Evolutionary conservation across 345 rosid genomes (phyloP), one percentile per base, ranked within the genome.

Genomic region (Aurinia saxatilis): DNA sequence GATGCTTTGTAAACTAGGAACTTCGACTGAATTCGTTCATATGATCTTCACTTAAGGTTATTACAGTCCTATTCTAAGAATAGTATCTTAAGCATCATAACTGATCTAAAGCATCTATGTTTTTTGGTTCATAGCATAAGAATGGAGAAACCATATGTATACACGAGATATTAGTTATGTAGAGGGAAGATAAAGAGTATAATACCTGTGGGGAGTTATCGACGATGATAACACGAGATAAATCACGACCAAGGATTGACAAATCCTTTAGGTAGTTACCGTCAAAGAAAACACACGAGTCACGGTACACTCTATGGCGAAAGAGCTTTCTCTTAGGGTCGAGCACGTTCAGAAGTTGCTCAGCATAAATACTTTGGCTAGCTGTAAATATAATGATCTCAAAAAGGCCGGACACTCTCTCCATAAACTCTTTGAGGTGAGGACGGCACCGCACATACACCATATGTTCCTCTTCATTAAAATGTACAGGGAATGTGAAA

Each of bases 151-250:
- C 37, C 3, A 19, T 17, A 31, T 19, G n/a, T 56, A 12, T 13
- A n/a, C n/a, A n/a, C n/a, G n/a, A n/a, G n/a, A n/a, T n/a, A 5
- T 37, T 45, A 57, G 37, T 13, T 36, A 12, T 55, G 45, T 45
- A 55, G 8, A 13, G 6, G 27, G 41, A 52, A 23, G 45, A 41
- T 1, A 45, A n/a, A 42, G 57, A 37, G 8, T 57, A 12, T 13
- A 29, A 16, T 84, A 95, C 99, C 99, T 95, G 98, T 1, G 98
- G 99, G 62, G 99, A 95, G 75, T 95, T 95, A 67, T 95, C 99
- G 25, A 95, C 72, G 54, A 95, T 95, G 59, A 84, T 74, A 14
- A 95, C 95, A 57, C 50, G 96, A 10, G 98, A 77, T 68, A 95
- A 70, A 66, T 95, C 99, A 72, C 97, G 96, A 45, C 98, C 99